Percentiles rank a stretch among this genome's conserved stretches.
These are phyloP conservation scores for Pogostemon cablin DNA, from an alignment of 257 asterid species.

Conservation along the genomic window DNA sequence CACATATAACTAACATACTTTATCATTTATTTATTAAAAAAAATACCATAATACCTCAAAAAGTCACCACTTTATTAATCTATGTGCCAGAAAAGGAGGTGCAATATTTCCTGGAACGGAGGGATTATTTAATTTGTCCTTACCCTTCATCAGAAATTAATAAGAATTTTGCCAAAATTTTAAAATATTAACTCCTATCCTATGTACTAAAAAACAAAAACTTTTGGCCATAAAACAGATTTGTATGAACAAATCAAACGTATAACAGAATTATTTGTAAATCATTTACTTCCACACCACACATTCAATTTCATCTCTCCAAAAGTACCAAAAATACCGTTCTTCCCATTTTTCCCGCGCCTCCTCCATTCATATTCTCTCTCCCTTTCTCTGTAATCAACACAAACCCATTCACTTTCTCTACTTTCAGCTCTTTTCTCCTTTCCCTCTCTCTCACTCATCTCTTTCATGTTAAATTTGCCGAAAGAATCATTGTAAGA, in stretches of 20 bases:
- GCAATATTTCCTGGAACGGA: too few species aligned
- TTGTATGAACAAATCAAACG: background rate
- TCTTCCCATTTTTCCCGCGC: slow-evolving; percentile 35
- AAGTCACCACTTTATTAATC: too few species aligned
- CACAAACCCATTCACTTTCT: slow-evolving; percentile 22
- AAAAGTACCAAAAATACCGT: slow-evolving; percentile 32
- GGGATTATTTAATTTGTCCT: too few species aligned
- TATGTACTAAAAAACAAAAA: too few species aligned
- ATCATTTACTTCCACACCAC: background rate
- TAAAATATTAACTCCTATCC: too few species aligned
- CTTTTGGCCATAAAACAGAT: background rate
- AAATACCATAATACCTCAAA: too few species aligned
- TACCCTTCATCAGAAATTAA: too few species aligned
- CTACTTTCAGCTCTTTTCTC: slow-evolving; percentile 30
- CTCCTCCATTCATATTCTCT: slow-evolving; percentile 30
- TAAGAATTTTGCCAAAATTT: too few species aligned
- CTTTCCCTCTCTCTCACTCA: slow-evolving; percentile 7
- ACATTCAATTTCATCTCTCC: background rate
- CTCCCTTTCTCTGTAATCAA: slow-evolving; percentile 12
- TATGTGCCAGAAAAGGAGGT: too few species aligned
- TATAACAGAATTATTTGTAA: background rate
- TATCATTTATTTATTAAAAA: too few species aligned
- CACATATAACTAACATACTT: too few species aligned
- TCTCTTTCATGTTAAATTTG: slow-evolving; percentile 21
- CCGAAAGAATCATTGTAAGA: slow-evolving; percentile 11